Base-by-base conservation (phyloP, 202 grass and related monocot genomes). In the Carex arenaria region DNA sequence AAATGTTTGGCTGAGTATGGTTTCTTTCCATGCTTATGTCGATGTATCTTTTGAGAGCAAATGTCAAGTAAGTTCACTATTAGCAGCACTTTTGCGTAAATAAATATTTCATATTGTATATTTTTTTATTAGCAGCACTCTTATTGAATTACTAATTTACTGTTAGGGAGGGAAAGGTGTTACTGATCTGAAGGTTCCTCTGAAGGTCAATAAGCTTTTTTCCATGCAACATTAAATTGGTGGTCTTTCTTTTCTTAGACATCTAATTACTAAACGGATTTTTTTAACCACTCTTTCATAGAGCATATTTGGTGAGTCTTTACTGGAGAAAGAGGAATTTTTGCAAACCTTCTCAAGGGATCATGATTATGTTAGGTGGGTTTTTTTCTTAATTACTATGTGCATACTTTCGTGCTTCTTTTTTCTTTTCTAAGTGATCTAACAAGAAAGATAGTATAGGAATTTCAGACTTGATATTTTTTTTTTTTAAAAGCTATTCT, bases 91-190 rank as follows among this genome's bases (percentile, higher is more conserved):
- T 20, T 69, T 75, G 30, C 17, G 18, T 55, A 40, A 66, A 78
- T 51, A 79, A 45, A 7, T 28, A 22, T 62, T 73, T 82, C n/a
- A 5, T 36, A 22, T 20, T 45, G 52, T 72, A 7, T 72, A 19
- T 52, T 23, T 51, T 51, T 26, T 3, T 51, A 72, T 72, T 7
- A 28, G 69, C 80, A 28, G 64, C 76, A 59, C 5, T 67, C 78
- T 82, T 52, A 67, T 60, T 77, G 31, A 69, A 84, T 85, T 89
- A 71, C 67, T 71, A 23, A 71, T 72, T 49, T 72, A 13, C 91
- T 89, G 36, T 76, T 76, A 98, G 95, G 90, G 89, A 86, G 92
- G 93, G 66, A 98, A 95, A 95, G 93, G 95, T 81, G 90, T 93
- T 80, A 95, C 95, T 52, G 85, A 95, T 83, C 81, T 98, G 20